A percentile compares a stretch with the other conserved stretches of the same genome.
phyloP scores from a whole-genome alignment of 805 yeast species.

The Candida chilensis region DNA sequence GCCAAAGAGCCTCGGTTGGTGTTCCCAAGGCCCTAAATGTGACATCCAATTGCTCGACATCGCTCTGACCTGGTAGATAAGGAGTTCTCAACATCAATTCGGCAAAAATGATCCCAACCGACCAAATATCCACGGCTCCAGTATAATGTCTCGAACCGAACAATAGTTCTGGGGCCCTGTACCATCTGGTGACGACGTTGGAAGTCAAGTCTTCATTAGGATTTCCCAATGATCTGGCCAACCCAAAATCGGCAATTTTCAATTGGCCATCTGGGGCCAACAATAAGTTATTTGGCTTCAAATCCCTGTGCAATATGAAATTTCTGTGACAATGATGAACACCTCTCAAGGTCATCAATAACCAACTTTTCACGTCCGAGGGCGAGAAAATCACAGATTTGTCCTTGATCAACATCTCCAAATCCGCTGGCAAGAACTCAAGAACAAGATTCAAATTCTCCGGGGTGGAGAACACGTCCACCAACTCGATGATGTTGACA shows the following conservation, averaged over 20 bases:
- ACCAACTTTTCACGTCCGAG: conserved; percentile 88
- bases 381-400: conserved; percentile 66
- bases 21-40: conserved; percentile 95
- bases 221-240: conserved; percentile 77
- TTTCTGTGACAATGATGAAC: conserved; percentile 93
- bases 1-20: conserved; percentile 90
- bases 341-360: conserved; percentile 90
- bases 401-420: conserved; percentile 85
- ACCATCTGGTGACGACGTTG: conserved; percentile 97
- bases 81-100: conserved; percentile 94
- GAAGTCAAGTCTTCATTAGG: conserved; percentile 77
- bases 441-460: conserved; percentile 74
- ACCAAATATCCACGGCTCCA: conserved; percentile 90
- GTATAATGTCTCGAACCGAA: conserved; percentile 88
- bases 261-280: conserved; percentile 82
- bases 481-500: conserved; percentile 73
- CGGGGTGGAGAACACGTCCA: conserved; percentile 74
- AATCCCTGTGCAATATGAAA: conserved; percentile 82
- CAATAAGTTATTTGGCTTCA: conserved; percentile 86
- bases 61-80: conserved; percentile 88
- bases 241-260: conserved; percentile 95
- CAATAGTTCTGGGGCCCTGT: conserved; percentile 89
- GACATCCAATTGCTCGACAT: conserved; percentile 82
- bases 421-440: conserved; percentile 87
- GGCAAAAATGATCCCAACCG: conserved; percentile 93